Evolutionary conservation across 108 stramenopile genomes (phyloP), one percentile per base, ranked within the genome.

Genomic region (Nitzschia palea): DNA sequence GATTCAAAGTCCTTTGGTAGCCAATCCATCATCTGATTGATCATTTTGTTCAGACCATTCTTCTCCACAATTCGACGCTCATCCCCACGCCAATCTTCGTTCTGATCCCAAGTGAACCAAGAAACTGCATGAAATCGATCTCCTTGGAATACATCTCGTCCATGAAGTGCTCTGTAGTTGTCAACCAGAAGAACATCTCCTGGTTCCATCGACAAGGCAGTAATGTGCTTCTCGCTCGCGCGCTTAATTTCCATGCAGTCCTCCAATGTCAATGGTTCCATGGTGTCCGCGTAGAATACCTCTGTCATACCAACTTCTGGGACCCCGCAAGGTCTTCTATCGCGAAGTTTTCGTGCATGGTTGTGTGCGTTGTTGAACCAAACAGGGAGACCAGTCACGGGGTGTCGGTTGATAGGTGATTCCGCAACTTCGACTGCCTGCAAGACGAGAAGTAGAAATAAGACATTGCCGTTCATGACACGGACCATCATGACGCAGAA

Each of bases 221-320:
- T 88, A 74, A 95, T 95, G 81, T 91, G 88, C 67, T 91, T 91
- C 71, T 95, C 93, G 27, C 76, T 78, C 14, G 89, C 93, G 53
- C 90, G 86, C 44, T 90, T 87, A 44, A 94, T 90, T 67, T 95
- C 94, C 44, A 79, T 58, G 70, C 90, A 91, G 65, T 90, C 94
- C 77, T 91, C 90, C 80, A 88, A 77, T 44, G 55, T 62, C 54
- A 95, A 63, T 1, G 88, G 84, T 42, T 88, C 87, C 82, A 95
- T 86, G n/a, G 88, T 88, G 65, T 93, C 91, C 1, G 90, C 94
- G 78, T 90, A 91, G 68, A 91, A 95, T 20, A 95, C 94, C 68
- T 95, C 94, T 2, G 94, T 95, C 94, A 95, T 95, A 35, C 94
- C 94, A 17, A 95, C 94, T 74, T 95, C 94, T 26, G 94, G 94